Evolutionary conservation across 208 protist genomes (phyloP), one percentile per base, ranked within the genome.

Genomic region (Wallacemonas rigidus): DNA sequence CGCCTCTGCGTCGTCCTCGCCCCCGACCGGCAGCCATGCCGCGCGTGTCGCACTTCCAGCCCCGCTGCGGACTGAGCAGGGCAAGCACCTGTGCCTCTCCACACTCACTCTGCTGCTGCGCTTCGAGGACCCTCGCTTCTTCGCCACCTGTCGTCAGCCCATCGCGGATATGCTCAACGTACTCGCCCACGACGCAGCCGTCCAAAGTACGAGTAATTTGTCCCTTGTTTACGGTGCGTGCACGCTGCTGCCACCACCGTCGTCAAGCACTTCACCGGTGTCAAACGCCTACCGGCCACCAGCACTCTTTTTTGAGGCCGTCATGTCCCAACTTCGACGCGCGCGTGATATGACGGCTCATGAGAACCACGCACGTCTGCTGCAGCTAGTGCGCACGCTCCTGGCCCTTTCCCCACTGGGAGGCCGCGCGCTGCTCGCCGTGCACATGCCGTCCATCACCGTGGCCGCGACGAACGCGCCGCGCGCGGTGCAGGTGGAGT

Each of bases 361-460:
- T 41, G 84, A 92, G 63, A 60, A 71, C 3, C 72, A 76, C 9
- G 64, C 41, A 15, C 75, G 57, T 69, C 79, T 85, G 68, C 72
- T 83, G 26, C 74, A 72, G 44, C 68, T 92, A 36, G 76, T 81
- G 1, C 78, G 80, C 12, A 83, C 80, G 12, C 72, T 95, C 72
- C 67, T 89, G 14, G 75, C 82, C 4, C 75, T 95, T n/a, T 71
- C 72, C 1, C 35, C 72, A 14, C 84, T 92, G 62, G 90, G 88
- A 8, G 90, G 90, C 2, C 77, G 74, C 39, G 76, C 75, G 9
- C 67, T 90, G 41, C 74, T 93, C 5, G 73, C 82, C 6, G 75
- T 89, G 69, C 81, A 96, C 77, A 82, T 96, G 74, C 76, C 88
- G 15, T 80, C 80, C 17, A 72, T 96, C 55, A 77, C 87, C 14